Base-by-base conservation (phyloP, 2,329 filamentous ascomycete genomes). In the Pseudogymnoascus sp. region DNA sequence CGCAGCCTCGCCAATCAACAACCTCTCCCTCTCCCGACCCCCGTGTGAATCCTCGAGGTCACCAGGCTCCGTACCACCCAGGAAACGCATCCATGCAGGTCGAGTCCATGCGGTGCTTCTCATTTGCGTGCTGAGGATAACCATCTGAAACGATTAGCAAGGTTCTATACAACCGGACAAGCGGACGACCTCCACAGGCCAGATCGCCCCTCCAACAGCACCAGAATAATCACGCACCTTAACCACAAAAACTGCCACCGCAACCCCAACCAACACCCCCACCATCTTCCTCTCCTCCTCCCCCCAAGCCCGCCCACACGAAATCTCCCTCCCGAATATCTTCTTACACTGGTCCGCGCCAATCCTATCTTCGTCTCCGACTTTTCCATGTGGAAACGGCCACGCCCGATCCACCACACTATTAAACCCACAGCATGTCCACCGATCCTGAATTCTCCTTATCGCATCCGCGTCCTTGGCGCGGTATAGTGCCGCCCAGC, bases 391-490 rank as follows among this genome's bases (percentile, higher is more conserved):
- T 0, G 78, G 78, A 65, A 89, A 90, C 0, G 88, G 89, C 77
- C 81, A 90, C 0, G 83, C 81, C 68, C 82, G 83, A 70, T 92
- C 87, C 31, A 72, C 74, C 28, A 84, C 71, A 4, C 78, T 80
- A 63, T 79, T 79, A 36, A 90, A 77, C 0, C 89, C 89, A 68
- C 89, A 92, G 76, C 89, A 92, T 6, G 81, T 72, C 34, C 90
- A 81, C 0, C 80, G 73, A 71, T 91, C 85, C 70, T 92, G 89
- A 61, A 92, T 87, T 1, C 75, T 73, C 45, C 79, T 77, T 64
- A 91, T 81, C 1, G 78, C 73, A 4, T 71, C 69, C 0, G 67
- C 78, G 63, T 89, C 77, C 65, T 86, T 84, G 0, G 70, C 68
- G 0, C 68, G 72, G 69, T 79, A 90, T 64, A 90, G 71, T 2